These are phyloP conservation scores for Centrapalus pauciflorus DNA, from an alignment of 129 eudicot species.

Conservation along the genomic window DNA sequence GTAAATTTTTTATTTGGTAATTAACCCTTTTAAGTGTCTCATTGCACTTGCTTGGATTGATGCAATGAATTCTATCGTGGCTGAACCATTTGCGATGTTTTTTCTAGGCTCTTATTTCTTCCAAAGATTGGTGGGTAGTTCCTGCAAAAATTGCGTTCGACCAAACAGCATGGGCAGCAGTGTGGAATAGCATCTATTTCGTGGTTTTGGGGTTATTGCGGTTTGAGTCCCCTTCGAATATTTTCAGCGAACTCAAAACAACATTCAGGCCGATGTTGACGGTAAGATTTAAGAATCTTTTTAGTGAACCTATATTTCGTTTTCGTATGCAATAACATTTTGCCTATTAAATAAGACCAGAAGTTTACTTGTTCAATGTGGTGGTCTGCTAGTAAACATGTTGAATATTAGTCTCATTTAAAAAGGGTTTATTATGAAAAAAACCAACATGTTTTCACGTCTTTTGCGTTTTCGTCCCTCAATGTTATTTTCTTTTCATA, in stretches of 20 bases:
- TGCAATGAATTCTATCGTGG: not conserved
- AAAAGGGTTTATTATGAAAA: too few relatives aligned
- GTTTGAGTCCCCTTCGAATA: slow-evolving; percentile 62
- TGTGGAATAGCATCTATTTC: slow-evolving; percentile 94
- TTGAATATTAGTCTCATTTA: too few relatives aligned
- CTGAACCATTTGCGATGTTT: not conserved
- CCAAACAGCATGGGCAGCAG: slow-evolving; percentile 84
- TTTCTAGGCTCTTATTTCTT: slow-evolving; percentile 72
- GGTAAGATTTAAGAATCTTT: too few relatives aligned
- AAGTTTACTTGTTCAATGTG: too few relatives aligned
- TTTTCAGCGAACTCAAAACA: slow-evolving; percentile 57
- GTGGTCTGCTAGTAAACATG: too few relatives aligned
- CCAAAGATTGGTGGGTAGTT: slow-evolving; percentile 96
- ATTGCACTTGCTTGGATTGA: not conserved
- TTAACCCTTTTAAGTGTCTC: not conserved
- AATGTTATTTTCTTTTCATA: too few relatives aligned
- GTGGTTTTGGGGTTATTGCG: slow-evolving; percentile 72
- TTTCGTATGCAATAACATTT: too few relatives aligned
- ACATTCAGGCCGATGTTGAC: slow-evolving; percentile 89
- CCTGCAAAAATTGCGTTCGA: slow-evolving; percentile 82
- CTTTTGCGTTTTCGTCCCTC: too few relatives aligned
- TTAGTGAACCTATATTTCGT: too few relatives aligned
- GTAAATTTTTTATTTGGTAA: not conserved
- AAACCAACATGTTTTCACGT: too few relatives aligned
- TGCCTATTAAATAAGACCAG: too few relatives aligned